Percentiles rank a stretch among this genome's conserved stretches.
These are phyloP conservation scores for Colletotrichum sp. DNA, from an alignment of 2,329 filamentous ascomycete species.

Conservation along the genomic window DNA sequence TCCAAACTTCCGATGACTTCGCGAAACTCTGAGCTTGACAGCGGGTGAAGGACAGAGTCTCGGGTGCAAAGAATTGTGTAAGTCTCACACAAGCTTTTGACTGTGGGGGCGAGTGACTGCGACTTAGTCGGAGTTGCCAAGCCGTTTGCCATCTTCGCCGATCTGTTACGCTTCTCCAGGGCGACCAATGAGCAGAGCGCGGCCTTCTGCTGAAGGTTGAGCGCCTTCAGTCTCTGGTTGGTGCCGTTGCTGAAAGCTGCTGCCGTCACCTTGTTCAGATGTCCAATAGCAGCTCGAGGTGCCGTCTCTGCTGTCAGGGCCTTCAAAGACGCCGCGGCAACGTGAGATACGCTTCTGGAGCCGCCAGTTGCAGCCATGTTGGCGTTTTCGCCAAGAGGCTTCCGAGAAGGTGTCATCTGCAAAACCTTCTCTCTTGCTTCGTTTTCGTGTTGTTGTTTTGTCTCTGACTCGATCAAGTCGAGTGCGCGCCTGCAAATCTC, in stretches of 20 bases:
- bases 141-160: conserved; percentile 47
- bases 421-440: conserved; percentile 61
- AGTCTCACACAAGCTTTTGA: conserved; percentile 83
- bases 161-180: conserved; percentile 77
- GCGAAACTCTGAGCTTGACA: conserved; percentile 91
- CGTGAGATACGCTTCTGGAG: conserved; percentile 48
- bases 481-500: conserved; percentile 91
- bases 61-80: conserved; percentile 84
- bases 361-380: conserved; percentile 64
- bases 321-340: conserved; percentile 60
- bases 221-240: conserved; percentile 79
- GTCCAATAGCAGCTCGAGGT: conserved; percentile 85
- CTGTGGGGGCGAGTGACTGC: conserved; percentile 71
- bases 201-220: conserved; percentile 97
- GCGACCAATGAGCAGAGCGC: conserved; percentile 88
- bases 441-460: conserved; percentile 73
- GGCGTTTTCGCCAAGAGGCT: conserved; percentile 79
- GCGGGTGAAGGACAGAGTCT: conserved; percentile 87
- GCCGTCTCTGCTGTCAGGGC: conserved; percentile 77
- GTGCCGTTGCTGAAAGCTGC: conserved; percentile 91
- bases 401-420: conserved; percentile 73
- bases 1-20: conserved; percentile 92
- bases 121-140: conserved; percentile 66
- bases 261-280: conserved; percentile 90
- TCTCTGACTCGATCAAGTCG: conserved; percentile 88